Conservation (phyloP, 208 protist genomes). For the Herpetomonas samuelpessoai region DNA sequence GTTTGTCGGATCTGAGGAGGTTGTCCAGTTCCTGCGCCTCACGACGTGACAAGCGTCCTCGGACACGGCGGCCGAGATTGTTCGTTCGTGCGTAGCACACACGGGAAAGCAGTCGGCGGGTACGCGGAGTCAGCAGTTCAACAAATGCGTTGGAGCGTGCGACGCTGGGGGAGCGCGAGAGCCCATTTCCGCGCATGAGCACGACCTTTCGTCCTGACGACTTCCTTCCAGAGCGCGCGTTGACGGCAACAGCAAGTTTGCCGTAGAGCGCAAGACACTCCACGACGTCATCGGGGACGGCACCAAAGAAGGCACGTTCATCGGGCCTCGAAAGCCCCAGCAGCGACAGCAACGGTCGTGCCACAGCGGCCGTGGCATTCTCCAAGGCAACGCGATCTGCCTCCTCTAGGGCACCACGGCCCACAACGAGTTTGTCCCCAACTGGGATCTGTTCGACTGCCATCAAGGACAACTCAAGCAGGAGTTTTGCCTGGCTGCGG, state of each 20-base stretch:
- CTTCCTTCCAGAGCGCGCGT: neutral
- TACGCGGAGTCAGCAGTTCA: constrained; percentile 1
- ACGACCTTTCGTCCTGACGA: neutral
- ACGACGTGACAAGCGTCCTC: neutral
- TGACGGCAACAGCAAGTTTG: constrained; percentile 6
- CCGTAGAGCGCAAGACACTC: constrained; percentile 9
- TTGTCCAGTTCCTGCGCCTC: no score
- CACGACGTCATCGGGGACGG: constrained; percentile 3
- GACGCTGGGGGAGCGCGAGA: neutral
- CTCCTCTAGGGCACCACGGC: constrained; percentile 8
- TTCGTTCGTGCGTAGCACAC: neutral
- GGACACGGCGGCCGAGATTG: neutral
- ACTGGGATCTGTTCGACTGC: constrained; percentile 17
- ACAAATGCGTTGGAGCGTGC: no score
- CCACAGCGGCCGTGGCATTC: neutral
- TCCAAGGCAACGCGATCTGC: constrained; percentile 1
- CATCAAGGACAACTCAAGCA: constrained; percentile 20
- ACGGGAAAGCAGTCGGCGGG: neutral
- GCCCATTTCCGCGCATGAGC: no score
- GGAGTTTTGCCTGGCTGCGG: constrained; percentile 16
- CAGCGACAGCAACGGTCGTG: constrained; percentile 7
- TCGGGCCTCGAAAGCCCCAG: constrained; percentile 6
- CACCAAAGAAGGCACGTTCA: constrained; percentile 20
- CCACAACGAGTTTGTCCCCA: neutral
- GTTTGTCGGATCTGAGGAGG: no score